Conservation (phyloP, 108 stramenopile genomes). For the Skeletonema marinoi region DNA sequence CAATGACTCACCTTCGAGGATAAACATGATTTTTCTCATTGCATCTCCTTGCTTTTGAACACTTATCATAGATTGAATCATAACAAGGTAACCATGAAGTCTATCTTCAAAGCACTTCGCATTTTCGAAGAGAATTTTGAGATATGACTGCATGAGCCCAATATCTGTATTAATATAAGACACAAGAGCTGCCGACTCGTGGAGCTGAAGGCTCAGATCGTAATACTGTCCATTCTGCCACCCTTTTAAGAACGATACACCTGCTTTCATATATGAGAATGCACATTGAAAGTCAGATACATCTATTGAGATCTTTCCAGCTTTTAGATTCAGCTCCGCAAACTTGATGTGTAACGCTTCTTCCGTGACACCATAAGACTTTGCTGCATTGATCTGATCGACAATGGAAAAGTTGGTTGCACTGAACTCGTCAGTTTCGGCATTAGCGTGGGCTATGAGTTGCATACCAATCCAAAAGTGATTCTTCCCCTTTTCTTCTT, state of each 20-base stretch:
- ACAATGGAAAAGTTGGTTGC: background rate
- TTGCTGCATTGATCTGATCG: conserved; percentile 23
- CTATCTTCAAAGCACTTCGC: conserved; percentile 9
- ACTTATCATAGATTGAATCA: background rate
- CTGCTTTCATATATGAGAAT: background rate
- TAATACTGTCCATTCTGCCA: too few relatives aligned
- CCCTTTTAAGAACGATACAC: too few relatives aligned
- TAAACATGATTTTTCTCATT: background rate
- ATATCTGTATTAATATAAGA: background rate
- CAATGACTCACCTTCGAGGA: too few relatives aligned
- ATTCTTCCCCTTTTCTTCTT: background rate
- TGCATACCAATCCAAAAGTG: conserved; percentile 15
- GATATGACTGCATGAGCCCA: background rate
- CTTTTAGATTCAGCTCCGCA: conserved; percentile 16
- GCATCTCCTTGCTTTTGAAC: background rate
- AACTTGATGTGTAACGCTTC: background rate
- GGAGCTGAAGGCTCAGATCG: too few relatives aligned
- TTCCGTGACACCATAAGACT: background rate
- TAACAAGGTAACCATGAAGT: conserved; percentile 3
- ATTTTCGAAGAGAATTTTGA: conserved; percentile 6
- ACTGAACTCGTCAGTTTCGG: background rate
- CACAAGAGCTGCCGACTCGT: background rate
- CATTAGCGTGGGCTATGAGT: background rate
- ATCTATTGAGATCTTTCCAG: background rate
- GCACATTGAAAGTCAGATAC: conserved; percentile 6